phyloP scores from a whole-genome alignment of 2,329 filamentous ascomycete genomes.

The Beauveria sp. region DNA sequence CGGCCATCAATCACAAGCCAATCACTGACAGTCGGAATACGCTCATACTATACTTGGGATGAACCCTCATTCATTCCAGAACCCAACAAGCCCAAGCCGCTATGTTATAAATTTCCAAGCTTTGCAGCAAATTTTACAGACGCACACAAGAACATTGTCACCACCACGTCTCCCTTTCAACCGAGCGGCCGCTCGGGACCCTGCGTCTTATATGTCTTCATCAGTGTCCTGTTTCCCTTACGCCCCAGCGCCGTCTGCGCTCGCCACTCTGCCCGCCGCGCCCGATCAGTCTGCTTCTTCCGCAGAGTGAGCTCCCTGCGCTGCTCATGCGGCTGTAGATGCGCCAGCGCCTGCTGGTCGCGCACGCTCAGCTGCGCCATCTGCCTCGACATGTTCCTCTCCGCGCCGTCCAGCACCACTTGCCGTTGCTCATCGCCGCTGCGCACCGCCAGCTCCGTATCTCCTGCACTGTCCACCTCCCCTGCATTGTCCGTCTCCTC shows the following conservation, averaged over 20 bases:
- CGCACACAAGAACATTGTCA: neutral
- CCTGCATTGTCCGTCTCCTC: neutral
- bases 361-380: conserved; percentile 8
- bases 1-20: neutral
- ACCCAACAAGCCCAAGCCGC: neutral
- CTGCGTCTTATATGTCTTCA: neutral
- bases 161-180: neutral
- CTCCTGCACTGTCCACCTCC: neutral
- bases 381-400: neutral
- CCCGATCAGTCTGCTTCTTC: neutral
- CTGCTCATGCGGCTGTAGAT: conserved; percentile 7
- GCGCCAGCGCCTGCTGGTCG: conserved; percentile 7
- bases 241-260: neutral
- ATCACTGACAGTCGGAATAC: neutral
- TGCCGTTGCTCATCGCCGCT: neutral
- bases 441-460: neutral
- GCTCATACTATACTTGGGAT: neutral
- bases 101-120: neutral
- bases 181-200: neutral
- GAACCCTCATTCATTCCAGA: neutral
- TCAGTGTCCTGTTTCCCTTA: conserved; percentile 10
- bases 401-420: neutral
- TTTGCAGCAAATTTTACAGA: neutral
- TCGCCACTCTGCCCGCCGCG: neutral
- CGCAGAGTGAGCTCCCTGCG: neutral